Conservation (phyloP, 148 eudicot species). For the Rheum nobile region DNA sequence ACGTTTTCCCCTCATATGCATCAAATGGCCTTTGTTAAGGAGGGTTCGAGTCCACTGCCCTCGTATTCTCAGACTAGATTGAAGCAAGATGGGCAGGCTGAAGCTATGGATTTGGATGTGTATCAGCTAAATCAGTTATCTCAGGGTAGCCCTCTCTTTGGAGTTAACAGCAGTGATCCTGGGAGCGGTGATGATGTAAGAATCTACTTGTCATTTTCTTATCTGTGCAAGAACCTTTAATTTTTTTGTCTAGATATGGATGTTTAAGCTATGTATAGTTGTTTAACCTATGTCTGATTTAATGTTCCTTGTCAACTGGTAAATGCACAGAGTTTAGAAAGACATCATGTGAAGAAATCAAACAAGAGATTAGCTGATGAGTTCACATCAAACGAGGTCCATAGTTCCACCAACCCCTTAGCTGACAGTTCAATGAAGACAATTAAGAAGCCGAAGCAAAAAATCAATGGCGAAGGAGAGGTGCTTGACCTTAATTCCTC, state of each 20-base stretch:
- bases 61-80: slow-evolving; percentile 10
- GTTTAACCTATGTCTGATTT: neutral
- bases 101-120: slow-evolving; percentile 23
- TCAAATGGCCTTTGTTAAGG: slow-evolving; percentile 28
- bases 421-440: neutral
- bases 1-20: slow-evolving; percentile 35
- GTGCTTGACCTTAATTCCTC: slow-evolving; percentile 13
- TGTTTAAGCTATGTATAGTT: neutral
- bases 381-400: slow-evolving; percentile 6
- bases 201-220: neutral
- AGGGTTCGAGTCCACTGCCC: neutral
- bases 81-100: slow-evolving; percentile 14
- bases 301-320: neutral
- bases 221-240: neutral
- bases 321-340: slow-evolving; percentile 1
- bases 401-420: slow-evolving; percentile 32
- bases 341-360: slow-evolving; percentile 13
- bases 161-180: slow-evolving; percentile 21
- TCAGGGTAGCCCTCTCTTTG: slow-evolving; percentile 35
- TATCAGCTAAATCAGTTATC: slow-evolving; percentile 31
- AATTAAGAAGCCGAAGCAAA: neutral
- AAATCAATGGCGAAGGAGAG: slow-evolving; percentile 12
- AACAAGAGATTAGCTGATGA: slow-evolving; percentile 18
- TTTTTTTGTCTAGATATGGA: neutral
- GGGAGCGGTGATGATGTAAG: slow-evolving; percentile 35